Evolutionary conservation across 768 basidiomycete species (phyloP), one percentile per base, ranked within the genome.

Genomic region (Boletus tylopilopsis): DNA sequence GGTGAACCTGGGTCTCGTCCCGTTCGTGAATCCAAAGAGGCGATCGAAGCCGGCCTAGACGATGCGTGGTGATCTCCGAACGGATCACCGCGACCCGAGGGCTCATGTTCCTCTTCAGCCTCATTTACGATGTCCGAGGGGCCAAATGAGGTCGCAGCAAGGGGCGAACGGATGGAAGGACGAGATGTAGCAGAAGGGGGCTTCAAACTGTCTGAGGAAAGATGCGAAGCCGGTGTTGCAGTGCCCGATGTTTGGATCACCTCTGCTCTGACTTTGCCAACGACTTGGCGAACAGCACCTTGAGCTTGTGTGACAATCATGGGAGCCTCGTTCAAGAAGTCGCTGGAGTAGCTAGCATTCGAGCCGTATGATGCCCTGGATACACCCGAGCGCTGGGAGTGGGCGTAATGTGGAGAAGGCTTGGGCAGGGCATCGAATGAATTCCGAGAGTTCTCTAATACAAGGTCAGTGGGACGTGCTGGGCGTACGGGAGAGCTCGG

Each of bases 211-310:
- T 79, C 75, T 5, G 57, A 29, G 42, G 59, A 57, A 53, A 64
- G 41, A 53, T 60, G 58, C 23, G 63, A 60, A 13, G 59, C 47
- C 11, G 67, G 63, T n/a, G 59, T 59, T 13, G 69, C 62, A 16
- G 66, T 51, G 16, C 76, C 77, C 4, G 78, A 67, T 6, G 87
- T 75, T 51, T 76, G 84, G 53, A 92, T 81, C 29, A 91, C 84
- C 63, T 88, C 86, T 25, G 90, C 87, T 67, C 84, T 88, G 41
- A 83, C 83, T 32, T 88, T 81, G 29, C 87, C 87, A 35, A 88
- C 68, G 7, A 90, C 85, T 58, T 88, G 84, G 41, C 85, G 76
- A 59, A 87, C 79, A 40, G 76, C 72, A 75, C 63, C 59, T 51
- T 80, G 83, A 23, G 73, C 75, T 24, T 86, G 81, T 0, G 86